Percentiles rank a stretch among this genome's conserved stretches.
Conservation (phyloP, 225 moss, liverwort and hornwort species). For the Bryum argenteum region DNA sequence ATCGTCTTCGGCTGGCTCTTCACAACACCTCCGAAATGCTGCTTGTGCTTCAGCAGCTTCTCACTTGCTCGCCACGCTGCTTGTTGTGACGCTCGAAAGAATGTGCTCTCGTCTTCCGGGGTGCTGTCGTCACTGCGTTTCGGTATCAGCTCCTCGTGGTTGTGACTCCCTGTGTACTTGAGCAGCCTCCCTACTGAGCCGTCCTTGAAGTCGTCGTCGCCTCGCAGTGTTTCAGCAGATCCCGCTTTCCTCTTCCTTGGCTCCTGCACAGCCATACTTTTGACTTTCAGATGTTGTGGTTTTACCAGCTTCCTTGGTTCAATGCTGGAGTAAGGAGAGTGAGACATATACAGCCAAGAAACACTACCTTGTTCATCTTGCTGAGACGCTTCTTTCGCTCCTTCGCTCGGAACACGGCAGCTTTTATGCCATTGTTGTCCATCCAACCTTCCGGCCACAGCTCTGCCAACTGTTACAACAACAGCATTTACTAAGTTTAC, state of each 20-base stretch:
- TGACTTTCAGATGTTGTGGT: no score
- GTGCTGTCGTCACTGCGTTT: slow-evolving; percentile 48
- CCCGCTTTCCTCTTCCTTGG: slow-evolving; percentile 61
- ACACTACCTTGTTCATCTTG: slow-evolving; percentile 51
- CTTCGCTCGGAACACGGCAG: slow-evolving; percentile 79
- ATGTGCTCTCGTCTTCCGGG: slow-evolving; percentile 30
- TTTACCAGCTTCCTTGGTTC: no score
- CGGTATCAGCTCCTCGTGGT: slow-evolving; percentile 36
- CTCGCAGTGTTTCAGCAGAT: slow-evolving; percentile 45
- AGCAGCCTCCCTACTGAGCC: slow-evolving; percentile 34
- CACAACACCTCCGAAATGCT: slow-evolving; percentile 27
- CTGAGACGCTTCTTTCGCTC: slow-evolving; percentile 84
- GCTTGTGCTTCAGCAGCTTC: slow-evolving; percentile 48
- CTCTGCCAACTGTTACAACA: slow-evolving; percentile 74
- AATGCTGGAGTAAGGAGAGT: no score
- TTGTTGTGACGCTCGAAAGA: slow-evolving; percentile 35
- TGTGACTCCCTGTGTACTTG: slow-evolving; percentile 38
- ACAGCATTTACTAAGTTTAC: no score
- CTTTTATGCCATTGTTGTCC: slow-evolving; percentile 96
- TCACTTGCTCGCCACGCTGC: slow-evolving; percentile 41
- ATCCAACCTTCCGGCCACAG: slow-evolving; percentile 99
- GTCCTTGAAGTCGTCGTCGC: slow-evolving; percentile 48
- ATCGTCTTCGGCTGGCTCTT: slow-evolving; percentile 40
- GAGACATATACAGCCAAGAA: no score
- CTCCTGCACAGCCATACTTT: slow-evolving; percentile 41